These are phyloP conservation scores for Actinidia chinensis DNA, from an alignment of 179 eudicot species.

Conservation along the genomic window DNA sequence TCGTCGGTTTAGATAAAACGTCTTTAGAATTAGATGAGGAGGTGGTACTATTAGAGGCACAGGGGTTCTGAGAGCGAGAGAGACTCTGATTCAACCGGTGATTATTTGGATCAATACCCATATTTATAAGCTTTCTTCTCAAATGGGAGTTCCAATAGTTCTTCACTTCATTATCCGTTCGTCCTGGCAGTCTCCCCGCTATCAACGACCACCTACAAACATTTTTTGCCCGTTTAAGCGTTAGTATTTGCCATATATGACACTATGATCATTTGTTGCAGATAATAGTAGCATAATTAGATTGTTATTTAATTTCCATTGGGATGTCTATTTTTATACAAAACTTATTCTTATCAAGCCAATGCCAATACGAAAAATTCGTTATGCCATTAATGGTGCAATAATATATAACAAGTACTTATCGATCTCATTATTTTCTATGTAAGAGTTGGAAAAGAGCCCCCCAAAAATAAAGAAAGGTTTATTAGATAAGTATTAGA, in stretches of 20 bases:
- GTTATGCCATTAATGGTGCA: too few relatives aligned
- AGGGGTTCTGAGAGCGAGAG: background rate
- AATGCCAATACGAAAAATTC: too few relatives aligned
- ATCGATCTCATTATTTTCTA: too few relatives aligned
- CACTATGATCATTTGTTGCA: slow-evolving; percentile 12
- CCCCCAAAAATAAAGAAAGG: too few relatives aligned
- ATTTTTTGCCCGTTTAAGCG: background rate
- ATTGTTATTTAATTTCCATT: too few relatives aligned
- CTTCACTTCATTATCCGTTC: slow-evolving; percentile 41
- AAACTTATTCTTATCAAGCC: too few relatives aligned
- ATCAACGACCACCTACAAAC: slow-evolving; percentile 36
- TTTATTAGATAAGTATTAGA: too few relatives aligned
- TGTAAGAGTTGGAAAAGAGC: too few relatives aligned
- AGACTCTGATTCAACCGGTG: slow-evolving; percentile 23
- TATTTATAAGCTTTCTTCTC: slow-evolving; percentile 32
- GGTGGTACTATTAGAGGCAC: background rate
- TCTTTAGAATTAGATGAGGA: slow-evolving; percentile 1
- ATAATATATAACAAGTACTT: too few relatives aligned
- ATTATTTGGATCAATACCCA: slow-evolving; percentile 40
- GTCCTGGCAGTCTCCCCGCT: slow-evolving; percentile 41
- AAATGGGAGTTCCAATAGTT: slow-evolving; percentile 44
- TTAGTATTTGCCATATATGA: background rate
- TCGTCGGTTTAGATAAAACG: background rate
- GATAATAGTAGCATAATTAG: background rate
- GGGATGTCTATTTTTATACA: too few relatives aligned